A percentile compares a stretch with the other conserved stretches of the same genome.
Evolutionary conservation across 441 rosid species (phyloP).

Genomic region (Bruguiera hainesii): DNA sequence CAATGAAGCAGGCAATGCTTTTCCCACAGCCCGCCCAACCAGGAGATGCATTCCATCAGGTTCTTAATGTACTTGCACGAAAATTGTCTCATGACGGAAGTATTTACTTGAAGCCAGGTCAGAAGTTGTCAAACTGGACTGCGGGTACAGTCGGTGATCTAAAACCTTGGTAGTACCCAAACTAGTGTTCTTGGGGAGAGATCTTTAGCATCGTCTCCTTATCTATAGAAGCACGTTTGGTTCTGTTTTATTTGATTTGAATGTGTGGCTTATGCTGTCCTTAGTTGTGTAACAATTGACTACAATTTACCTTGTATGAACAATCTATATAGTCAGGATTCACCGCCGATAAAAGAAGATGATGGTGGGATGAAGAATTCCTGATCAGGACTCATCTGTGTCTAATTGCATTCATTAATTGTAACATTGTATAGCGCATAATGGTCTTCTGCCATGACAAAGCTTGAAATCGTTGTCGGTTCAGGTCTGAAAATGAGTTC

Average conservation of each 20-base stretch:
- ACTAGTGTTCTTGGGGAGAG: conserved; percentile 8
- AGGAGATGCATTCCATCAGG: conserved; percentile 94
- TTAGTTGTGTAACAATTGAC: background rate
- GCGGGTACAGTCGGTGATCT: conserved; percentile 78
- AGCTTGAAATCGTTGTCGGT: no score
- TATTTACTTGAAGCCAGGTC: conserved; percentile 50
- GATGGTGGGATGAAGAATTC: no score
- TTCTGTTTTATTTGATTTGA: background rate
- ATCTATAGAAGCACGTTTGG: background rate
- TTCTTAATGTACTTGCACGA: conserved; percentile 78
- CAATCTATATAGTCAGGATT: background rate
- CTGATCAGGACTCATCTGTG: background rate
- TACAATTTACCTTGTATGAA: background rate
- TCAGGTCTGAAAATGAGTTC: no score
- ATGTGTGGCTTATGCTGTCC: conserved; percentile 10
- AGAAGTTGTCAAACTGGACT: conserved; percentile 76
- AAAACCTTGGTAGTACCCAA: conserved; percentile 61
- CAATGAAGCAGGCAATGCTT: conserved; percentile 89
- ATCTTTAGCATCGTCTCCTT: background rate
- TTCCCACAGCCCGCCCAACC: conserved; percentile 88
- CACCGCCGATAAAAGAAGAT: background rate
- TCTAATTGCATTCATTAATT: background rate
- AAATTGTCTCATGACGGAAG: conserved; percentile 64
- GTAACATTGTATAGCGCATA: background rate
- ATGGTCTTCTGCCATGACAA: no score